Evolutionary conservation across 345 rosid genomes (phyloP).

Genomic region (Euphorbia lathyris): DNA sequence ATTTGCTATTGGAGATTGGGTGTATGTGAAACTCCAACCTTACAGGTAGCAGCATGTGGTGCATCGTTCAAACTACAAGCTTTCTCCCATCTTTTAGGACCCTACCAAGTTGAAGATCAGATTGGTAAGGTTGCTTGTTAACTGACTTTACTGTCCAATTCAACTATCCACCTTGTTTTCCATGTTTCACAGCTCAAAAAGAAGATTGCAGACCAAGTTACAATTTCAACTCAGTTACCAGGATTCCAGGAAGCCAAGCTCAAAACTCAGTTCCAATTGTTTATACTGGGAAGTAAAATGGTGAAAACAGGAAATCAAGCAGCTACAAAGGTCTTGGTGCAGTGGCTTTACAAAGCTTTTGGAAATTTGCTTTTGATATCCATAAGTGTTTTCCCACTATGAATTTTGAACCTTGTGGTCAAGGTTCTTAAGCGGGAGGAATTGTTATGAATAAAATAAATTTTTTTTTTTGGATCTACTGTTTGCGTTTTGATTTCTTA

Average conservation of each 20-base stretch:
- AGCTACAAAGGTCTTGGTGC: not conserved
- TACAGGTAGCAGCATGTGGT: not conserved
- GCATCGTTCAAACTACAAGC: not conserved
- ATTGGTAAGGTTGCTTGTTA: not conserved
- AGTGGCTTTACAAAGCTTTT: not conserved
- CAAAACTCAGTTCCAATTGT: too few species aligned
- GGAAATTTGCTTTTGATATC: too few species aligned
- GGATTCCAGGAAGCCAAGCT: too few species aligned
- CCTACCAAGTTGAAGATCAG: not conserved
- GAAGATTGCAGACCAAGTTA: not conserved
- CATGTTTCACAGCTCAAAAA: not conserved
- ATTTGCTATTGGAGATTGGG: not conserved
- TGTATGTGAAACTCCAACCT: too few species aligned
- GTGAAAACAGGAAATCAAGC: not conserved
- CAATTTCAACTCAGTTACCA: not conserved
- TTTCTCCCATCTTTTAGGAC: not conserved
- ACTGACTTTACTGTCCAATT: not conserved
- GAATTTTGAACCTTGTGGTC: too few species aligned
- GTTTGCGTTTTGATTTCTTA: too few species aligned
- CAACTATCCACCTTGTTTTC: not conserved
- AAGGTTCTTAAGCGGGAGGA: too few species aligned
- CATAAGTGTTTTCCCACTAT: too few species aligned
- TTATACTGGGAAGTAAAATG: not conserved
- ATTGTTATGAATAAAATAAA: too few species aligned
- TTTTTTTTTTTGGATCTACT: too few species aligned